A percentile compares a stretch with the other conserved stretches of the same genome.
Conservation (phyloP, 331 rosid genomes). For the Cydonia oblonga region DNA sequence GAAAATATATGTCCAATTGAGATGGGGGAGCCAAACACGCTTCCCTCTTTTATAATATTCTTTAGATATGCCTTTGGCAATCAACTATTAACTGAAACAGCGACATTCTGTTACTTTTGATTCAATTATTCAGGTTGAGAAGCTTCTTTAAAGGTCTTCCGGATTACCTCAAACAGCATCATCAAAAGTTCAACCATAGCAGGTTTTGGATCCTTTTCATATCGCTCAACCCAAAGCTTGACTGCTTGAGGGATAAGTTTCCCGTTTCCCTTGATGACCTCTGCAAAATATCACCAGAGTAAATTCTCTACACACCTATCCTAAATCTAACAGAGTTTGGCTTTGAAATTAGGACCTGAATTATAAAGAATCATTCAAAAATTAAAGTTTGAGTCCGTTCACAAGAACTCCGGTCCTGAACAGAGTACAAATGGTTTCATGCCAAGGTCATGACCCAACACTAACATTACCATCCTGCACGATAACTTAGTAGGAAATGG, state of each 20-base stretch:
- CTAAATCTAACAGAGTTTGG: background rate
- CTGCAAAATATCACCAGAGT: slow-evolving; percentile 35
- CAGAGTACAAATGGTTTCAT: background rate
- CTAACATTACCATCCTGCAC: background rate
- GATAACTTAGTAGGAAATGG: background rate
- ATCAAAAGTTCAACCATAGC: slow-evolving; percentile 76
- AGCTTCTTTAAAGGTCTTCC: slow-evolving; percentile 4
- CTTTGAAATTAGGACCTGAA: background rate
- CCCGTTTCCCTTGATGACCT: slow-evolving; percentile 69
- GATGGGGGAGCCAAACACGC: background rate
- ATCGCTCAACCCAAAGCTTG: slow-evolving; percentile 77
- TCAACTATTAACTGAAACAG: slow-evolving; percentile 1
- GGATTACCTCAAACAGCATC: slow-evolving; percentile 71
- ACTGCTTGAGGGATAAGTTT: slow-evolving; percentile 61
- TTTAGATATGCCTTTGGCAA: background rate
- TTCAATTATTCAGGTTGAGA: background rate
- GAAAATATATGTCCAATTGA: background rate
- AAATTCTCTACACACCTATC: background rate
- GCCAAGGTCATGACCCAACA: background rate
- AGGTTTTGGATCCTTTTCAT: slow-evolving; percentile 63
- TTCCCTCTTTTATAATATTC: background rate
- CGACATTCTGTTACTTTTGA: background rate
- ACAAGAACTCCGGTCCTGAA: background rate
- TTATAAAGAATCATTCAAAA: background rate
- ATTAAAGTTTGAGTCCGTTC: background rate